A percentile compares a stretch with the other conserved stretches of the same genome.
phyloP scores from a whole-genome alignment of 257 asterid genomes.

The Paulownia fortunei region DNA sequence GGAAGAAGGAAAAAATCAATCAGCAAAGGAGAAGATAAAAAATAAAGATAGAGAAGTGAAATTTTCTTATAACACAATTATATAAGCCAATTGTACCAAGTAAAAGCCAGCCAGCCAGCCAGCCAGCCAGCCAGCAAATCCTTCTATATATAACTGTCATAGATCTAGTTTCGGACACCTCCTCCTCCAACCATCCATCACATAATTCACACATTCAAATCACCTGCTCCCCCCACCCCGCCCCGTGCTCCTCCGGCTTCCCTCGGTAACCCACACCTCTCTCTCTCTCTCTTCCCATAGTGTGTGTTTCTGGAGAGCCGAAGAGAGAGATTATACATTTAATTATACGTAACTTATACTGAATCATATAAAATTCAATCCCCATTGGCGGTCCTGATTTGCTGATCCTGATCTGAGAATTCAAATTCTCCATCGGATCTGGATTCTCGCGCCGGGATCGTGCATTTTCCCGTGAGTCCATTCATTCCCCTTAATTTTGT shows the following conservation, averaged over 20 bases:
- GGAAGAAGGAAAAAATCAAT: conserved; percentile 15
- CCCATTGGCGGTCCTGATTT: conserved; percentile 37
- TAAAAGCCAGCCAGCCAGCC: not conserved
- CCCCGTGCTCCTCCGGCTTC: not conserved
- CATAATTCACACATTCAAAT: conserved; percentile 3
- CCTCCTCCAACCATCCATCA: conserved; percentile 11
- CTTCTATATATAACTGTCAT: conserved; percentile 29
- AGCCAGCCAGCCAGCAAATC: conserved; percentile 28
- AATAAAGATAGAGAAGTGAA: not conserved
- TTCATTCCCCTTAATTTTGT: not conserved
- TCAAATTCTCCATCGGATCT: conserved; percentile 41
- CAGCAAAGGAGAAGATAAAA: not conserved
- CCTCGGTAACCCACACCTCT: not conserved
- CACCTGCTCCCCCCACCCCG: not conserved
- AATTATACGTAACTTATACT: not conserved
- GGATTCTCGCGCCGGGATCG: conserved; percentile 41
- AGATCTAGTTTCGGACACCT: conserved; percentile 37
- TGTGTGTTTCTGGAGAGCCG: conserved; percentile 18
- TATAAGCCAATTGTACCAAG: not conserved
- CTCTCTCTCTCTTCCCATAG: conserved; percentile 13
- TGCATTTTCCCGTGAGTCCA: conserved; percentile 41
- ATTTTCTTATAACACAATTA: not conserved
- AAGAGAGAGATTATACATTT: not conserved
- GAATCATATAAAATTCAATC: conserved; percentile 23
- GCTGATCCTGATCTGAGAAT: conserved; percentile 42